A percentile compares a stretch with the other conserved stretches of the same genome.
These are phyloP conservation scores for Singerocomus inundabilis DNA, from an alignment of 1,284 basidiomycete species.

Conservation along the genomic window DNA sequence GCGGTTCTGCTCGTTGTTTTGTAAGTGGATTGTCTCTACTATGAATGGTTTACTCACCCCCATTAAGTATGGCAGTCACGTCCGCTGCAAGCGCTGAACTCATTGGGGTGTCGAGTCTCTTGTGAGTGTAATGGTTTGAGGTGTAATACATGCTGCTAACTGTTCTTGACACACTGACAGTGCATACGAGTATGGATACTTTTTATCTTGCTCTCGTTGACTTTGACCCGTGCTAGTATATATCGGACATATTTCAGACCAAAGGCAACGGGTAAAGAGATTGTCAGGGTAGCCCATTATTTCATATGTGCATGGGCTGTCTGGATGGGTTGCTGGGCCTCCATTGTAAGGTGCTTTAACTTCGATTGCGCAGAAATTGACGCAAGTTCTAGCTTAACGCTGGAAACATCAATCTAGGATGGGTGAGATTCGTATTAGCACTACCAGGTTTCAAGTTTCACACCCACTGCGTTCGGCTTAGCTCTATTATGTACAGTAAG, in stretches of 20 bases:
- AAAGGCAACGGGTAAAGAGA: slow-evolving; percentile 46
- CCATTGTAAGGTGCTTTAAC: slow-evolving; percentile 30
- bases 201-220: not conserved
- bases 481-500: slow-evolving; percentile 51
- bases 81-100: slow-evolving; percentile 60
- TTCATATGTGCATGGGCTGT: slow-evolving; percentile 61
- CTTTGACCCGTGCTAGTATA: slow-evolving; percentile 26
- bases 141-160: slow-evolving; percentile 4
- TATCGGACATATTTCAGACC: slow-evolving; percentile 52
- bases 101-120: slow-evolving; percentile 57
- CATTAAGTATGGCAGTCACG: slow-evolving; percentile 52
- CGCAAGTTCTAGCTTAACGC: slow-evolving; percentile 39
- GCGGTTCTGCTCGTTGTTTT: slow-evolving; percentile 54
- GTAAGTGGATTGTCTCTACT: slow-evolving; percentile 30
- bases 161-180: slow-evolving; percentile 15
- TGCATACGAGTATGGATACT: slow-evolving; percentile 40
- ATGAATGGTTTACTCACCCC: slow-evolving; percentile 4
- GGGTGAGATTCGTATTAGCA: slow-evolving; percentile 28
- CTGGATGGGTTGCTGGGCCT: slow-evolving; percentile 58
- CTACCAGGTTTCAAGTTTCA: not conserved
- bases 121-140: slow-evolving; percentile 36
- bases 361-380: slow-evolving; percentile 1
- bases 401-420: slow-evolving; percentile 46
- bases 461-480: slow-evolving; percentile 11
- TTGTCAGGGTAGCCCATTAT: slow-evolving; percentile 51